A percentile compares a stretch with the other conserved stretches of the same genome.
Conservation (phyloP, 768 basidiomycete species). For the Chalciporus pseudorubinellus region DNA sequence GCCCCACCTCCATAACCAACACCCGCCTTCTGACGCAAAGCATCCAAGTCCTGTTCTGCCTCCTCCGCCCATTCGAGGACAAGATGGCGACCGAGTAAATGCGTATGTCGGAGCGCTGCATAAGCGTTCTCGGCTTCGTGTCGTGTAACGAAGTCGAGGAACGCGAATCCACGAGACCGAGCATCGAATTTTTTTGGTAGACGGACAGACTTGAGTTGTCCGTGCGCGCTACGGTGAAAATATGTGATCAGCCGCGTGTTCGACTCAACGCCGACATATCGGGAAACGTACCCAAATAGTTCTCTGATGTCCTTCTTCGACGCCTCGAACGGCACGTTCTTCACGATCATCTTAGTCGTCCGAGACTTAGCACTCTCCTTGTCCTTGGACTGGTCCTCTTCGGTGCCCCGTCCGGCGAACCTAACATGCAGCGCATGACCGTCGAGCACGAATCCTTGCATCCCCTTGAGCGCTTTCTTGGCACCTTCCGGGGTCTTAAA, state of each 20-base stretch:
- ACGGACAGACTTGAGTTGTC: constrained; percentile 91
- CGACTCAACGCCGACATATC: neutral
- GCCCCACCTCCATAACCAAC: constrained; percentile 71
- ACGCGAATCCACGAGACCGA: constrained; percentile 90
- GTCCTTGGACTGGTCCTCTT: constrained; percentile 50
- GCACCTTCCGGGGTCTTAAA: constrained; percentile 78
- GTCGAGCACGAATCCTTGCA: constrained; percentile 82
- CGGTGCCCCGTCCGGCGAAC: constrained; percentile 79
- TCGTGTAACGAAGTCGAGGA: constrained; percentile 88
- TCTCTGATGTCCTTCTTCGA: constrained; percentile 89
- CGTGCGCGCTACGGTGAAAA: constrained; percentile 62
- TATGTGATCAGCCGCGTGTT: neutral
- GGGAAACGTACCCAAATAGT: constrained; percentile 73
- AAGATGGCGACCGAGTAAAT: constrained; percentile 92
- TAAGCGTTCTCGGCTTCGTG: constrained; percentile 90
- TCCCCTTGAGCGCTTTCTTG: constrained; percentile 66
- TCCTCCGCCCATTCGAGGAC: constrained; percentile 94
- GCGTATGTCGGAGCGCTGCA: constrained; percentile 84
- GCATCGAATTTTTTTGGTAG: constrained; percentile 90
- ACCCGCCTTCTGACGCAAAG: constrained; percentile 73
- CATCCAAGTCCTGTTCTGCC: constrained; percentile 74
- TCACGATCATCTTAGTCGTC: constrained; percentile 94
- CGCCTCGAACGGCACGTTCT: constrained; percentile 97
- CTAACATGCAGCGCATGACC: constrained; percentile 82
- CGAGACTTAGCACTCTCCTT: constrained; percentile 47